Evolutionary conservation across 495 filamentous ascomycete species (phyloP), one percentile per base, ranked within the genome.

Genomic region (Xylaria grammica): DNA sequence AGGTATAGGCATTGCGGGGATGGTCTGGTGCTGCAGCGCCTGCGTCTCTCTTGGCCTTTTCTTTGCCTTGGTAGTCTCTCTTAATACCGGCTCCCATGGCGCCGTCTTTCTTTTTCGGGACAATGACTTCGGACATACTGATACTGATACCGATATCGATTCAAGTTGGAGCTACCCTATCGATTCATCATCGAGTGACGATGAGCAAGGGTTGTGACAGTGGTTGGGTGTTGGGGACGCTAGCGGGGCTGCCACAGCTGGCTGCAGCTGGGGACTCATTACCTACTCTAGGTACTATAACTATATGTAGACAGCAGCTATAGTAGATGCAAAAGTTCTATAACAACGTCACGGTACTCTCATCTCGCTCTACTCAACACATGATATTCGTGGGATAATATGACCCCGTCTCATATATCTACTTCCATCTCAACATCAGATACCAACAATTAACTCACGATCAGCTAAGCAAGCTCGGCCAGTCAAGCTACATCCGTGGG

Each of bases 31-130:
- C 62, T 46, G 67, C 63, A 55, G 74, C 72, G 38, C 67, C 63
- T 56, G 74, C 72, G 38, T 72, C 68, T 56, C 69, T 69, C 64
- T 73, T 67, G 19, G 57, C 56, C 32, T 84, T 80, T 26, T 81
- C 77, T 60, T 87, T 82, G 36, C 87, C 87, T 66, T 86, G 82
- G 74, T 85, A 78, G 71, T 87, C 84, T 69, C 86, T 79, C 77
- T 89, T 90, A 45, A 83, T 77, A 52, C 83, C 84, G 57, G 24
- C 50, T 80, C 78, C 77, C 79, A 82, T 80, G 53, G 48, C 67
- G 55, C 62, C 65, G 30, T 32, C 54, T 52, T 67, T 57, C 56
- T 66, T 67, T 46, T 74, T 76, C 0, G 71, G 62, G 26, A 71
- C 67, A 50, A 73, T 50, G 65, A 76, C 74, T 55, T 75, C 69